Base-by-base conservation (phyloP, 768 basidiomycete species). In the Suillus discolor region DNA sequence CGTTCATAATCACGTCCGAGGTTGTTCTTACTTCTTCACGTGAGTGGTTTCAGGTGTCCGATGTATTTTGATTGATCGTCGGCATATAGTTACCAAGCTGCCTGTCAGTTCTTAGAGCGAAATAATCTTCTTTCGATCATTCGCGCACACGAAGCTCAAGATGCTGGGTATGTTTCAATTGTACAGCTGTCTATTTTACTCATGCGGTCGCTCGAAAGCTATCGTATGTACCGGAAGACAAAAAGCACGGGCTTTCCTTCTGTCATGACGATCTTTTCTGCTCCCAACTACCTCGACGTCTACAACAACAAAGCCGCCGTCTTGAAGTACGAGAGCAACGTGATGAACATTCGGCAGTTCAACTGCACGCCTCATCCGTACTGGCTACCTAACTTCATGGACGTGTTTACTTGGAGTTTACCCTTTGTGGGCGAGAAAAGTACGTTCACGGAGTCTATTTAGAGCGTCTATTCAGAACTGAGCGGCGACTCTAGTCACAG, bases 351-450 rank as follows among this genome's bases (percentile, higher is more conserved):
- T 71, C 88, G 96, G 54, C 97, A 99, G 75, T 99, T 97, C 82
- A 97, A 98, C 79, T 95, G 93, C 77, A 93, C 91, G 2, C 96
- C 96, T 15, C 96, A 97, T 72, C 91, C 91, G 9, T 99, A 98
- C 76, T 99, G 97, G 97, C 81, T 99, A 62, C 97, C 97, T 5
- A 99, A 99, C 78, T 99, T 99, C 73, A 98, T 99, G 96, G 97
- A 99, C 71, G 96, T 96, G 28, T 99, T 99, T 75, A 98, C 97
- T 0, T 99, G 97, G 97, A 93, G 91, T 82, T 78, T 99, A 66
- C 97, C 97, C 1, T 99, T 99, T 73, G 97, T 99, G 8, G 97
- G 96, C 68, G 93, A 96, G 78, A 99, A 99, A 80, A 99, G 97
- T 94, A 71, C 69, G 87, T 59, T 44, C 15, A 23, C 25, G 34